phyloP scores from a whole-genome alignment of 371 early-diverging fungal genomes.

The Syncephalis plumigaleata region DNA sequence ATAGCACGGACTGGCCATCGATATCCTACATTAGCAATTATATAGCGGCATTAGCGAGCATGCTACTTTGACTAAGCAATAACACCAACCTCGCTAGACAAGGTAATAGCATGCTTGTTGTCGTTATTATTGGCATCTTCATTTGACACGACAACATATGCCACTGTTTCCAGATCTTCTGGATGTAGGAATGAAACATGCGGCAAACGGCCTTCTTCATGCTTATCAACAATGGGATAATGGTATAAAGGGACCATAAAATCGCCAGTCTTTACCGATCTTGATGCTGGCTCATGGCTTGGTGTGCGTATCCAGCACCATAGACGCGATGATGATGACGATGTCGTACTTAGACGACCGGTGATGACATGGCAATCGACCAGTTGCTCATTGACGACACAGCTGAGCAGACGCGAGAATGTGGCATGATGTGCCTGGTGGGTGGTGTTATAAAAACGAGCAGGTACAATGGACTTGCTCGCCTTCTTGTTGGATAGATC shows the following conservation, averaged over 20 bases:
- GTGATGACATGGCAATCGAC: slow-evolving; percentile 9
- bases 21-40: too few relatives aligned
- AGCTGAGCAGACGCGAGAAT: slow-evolving; percentile 17
- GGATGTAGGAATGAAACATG: slow-evolving; percentile 1
- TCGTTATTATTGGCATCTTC: too few relatives aligned
- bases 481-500: too few relatives aligned
- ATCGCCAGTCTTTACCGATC: background rate
- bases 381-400: slow-evolving; percentile 19
- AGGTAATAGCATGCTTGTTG: too few relatives aligned
- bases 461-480: too few relatives aligned
- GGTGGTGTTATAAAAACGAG: background rate
- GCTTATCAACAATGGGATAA: slow-evolving; percentile 2
- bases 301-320: too few relatives aligned
- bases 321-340: too few relatives aligned
- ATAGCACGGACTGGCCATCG: background rate
- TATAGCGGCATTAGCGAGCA: too few relatives aligned
- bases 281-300: too few relatives aligned
- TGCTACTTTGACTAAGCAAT: too few relatives aligned
- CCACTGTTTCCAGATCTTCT: background rate
- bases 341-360: background rate
- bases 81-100: too few relatives aligned
- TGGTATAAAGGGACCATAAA: background rate
- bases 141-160: background rate
- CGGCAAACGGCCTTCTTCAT: slow-evolving; percentile 7
- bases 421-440: slow-evolving; percentile 11